Conservation (phyloP, 805 yeast genomes). For the Wickerhamomyces sydowiorum region DNA sequence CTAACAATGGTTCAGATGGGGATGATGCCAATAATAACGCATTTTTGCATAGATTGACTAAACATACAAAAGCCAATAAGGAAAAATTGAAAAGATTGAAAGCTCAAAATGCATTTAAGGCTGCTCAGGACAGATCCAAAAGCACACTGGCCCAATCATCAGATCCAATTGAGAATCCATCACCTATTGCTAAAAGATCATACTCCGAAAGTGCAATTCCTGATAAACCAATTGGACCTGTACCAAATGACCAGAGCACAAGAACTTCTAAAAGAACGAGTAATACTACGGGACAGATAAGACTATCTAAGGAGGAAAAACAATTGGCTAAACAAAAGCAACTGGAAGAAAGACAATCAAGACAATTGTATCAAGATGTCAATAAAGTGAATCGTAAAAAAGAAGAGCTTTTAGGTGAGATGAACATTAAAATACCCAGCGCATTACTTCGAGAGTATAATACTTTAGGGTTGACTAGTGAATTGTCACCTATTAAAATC, state of each 20-base stretch:
- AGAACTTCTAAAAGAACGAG: neutral
- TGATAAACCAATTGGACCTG: neutral
- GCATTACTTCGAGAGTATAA: conserved; percentile 24
- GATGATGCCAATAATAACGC: neutral
- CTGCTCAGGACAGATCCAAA: neutral
- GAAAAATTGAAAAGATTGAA: neutral
- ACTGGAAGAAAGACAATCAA: conserved; percentile 5
- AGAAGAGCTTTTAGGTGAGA: conserved; percentile 45
- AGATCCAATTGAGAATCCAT: neutral
- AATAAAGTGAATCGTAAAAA: conserved; percentile 38
- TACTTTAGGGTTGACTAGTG: conserved; percentile 16
- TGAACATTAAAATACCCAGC: conserved; percentile 39
- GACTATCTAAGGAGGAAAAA: conserved; percentile 5
- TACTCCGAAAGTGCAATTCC: neutral
- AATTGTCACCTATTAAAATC: conserved; percentile 20
- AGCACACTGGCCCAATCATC: neutral
- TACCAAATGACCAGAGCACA: neutral
- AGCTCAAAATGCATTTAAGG: neutral
- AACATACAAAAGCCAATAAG: neutral
- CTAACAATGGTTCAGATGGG: neutral
- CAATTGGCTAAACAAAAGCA: conserved; percentile 4
- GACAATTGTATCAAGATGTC: conserved; percentile 22
- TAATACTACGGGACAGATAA: neutral
- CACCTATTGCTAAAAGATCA: neutral
- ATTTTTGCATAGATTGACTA: neutral